A percentile compares a stretch with the other conserved stretches of the same genome.
Conservation (phyloP, 305 asterid species). For the Solanum chacoense region DNA sequence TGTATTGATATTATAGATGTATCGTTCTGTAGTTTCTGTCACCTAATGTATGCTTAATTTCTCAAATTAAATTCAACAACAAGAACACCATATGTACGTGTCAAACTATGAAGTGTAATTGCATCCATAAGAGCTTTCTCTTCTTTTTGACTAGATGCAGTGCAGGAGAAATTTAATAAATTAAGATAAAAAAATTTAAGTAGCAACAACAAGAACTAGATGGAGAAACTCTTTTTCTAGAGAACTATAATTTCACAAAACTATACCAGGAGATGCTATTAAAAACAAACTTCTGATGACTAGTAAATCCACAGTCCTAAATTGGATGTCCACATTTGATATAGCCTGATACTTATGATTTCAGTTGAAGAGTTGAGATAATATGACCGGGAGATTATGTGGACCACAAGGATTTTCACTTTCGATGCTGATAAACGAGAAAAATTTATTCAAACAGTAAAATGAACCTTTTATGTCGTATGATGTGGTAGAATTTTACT, state of each 20-base stretch:
- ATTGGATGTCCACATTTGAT: background rate
- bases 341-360: background rate
- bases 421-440: background rate
- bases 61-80: background rate
- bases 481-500: background rate
- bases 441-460: background rate
- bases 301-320: background rate
- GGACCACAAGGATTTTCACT: background rate
- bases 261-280: background rate
- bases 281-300: background rate
- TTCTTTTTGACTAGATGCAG: background rate
- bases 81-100: background rate
- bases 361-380: background rate
- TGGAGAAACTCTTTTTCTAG: background rate
- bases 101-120: background rate
- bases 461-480: background rate
- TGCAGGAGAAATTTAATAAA: background rate
- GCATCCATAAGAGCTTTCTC: background rate
- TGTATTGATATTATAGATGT: background rate
- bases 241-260: background rate
- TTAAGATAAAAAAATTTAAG: background rate
- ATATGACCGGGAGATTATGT: background rate
- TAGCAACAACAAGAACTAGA: background rate
- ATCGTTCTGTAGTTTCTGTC: background rate
- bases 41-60: background rate